Evolutionary conservation across 306 rosid genomes (phyloP), one percentile per base, ranked within the genome.

Genomic region (Carpinus fangiana): DNA sequence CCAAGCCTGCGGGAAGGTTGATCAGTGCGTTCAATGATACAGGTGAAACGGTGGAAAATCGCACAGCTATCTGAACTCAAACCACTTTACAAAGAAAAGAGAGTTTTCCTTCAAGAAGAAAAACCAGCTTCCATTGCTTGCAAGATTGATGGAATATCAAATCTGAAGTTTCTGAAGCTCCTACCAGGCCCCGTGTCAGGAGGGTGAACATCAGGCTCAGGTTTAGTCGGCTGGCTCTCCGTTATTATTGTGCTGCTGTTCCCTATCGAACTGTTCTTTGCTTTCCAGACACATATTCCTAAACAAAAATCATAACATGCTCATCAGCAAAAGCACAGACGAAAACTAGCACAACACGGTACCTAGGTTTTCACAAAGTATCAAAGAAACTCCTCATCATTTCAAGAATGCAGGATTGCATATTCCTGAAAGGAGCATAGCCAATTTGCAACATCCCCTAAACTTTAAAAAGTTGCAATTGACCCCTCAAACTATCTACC

Each of bases 221-320:
- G 79, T 78, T 82, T 88, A 23, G 79, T 75, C 16, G 86, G 61
- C 72, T 90, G 98, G 93, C 59, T 84, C 70, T 92, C 97, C 16
- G 74, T 76, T 28, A 85, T 5, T 47, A 78, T 57, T 56, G 91
- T 74, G 79, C 80, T 84, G 83, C 88, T 84, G 70, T 62, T 90
- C 80, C 97, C 93, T 12, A 31, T 83, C 5, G 90, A 91, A 78
- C 79, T 69, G 83, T 78, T 89, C 83, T 91, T 95, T 8, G 94
- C 96, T 77, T 87, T 95, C 98, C 98, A 95, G 75, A 93, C 89
- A 38, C 84, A 82, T 64, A 91, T 73, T 77, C 94, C 99, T 95
- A 75, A 21, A 77, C 77, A 80, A 28, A 65, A 83, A 76, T 12
- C 75, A 59, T 72, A 80, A 12, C 41, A 79, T 50, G 82, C 67